Evolutionary conservation across 352 stramenopile species (phyloP).

Genomic region (Phytophthora pistaciae): DNA sequence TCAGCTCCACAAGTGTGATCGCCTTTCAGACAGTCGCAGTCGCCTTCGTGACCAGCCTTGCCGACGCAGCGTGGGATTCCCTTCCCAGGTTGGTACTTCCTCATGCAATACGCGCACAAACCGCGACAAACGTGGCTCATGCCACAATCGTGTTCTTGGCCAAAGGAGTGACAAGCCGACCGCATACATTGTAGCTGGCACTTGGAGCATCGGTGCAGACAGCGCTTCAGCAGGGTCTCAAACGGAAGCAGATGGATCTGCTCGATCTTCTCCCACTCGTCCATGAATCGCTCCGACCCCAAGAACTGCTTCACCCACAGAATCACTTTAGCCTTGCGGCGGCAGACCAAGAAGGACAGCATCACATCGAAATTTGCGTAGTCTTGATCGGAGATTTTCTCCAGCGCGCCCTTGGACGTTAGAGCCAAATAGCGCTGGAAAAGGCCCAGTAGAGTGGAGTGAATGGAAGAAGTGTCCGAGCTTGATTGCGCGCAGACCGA

Average conservation of each 20-base stretch:
- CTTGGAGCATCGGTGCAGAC: conserved; percentile 36
- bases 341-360: conserved; percentile 46
- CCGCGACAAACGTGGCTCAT: conserved; percentile 47
- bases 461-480: not conserved
- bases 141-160: conserved; percentile 49
- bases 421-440: conserved; percentile 39
- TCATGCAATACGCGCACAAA: conserved; percentile 46
- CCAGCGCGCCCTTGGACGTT: conserved; percentile 23
- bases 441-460: conserved; percentile 18
- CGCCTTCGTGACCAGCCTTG: conserved; percentile 45
- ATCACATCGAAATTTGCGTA: conserved; percentile 45
- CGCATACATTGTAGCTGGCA: conserved; percentile 54
- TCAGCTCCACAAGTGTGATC: conserved; percentile 46
- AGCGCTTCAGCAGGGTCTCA: conserved; percentile 39
- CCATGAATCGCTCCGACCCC: conserved; percentile 39
- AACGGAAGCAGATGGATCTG: conserved; percentile 33
- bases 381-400: conserved; percentile 33
- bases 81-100: conserved; percentile 18
- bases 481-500: conserved; percentile 8
- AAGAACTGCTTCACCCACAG: conserved; percentile 44
- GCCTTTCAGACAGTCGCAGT: conserved; percentile 47
- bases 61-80: conserved; percentile 35
- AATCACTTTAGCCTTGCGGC: conserved; percentile 42
- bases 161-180: conserved; percentile 37
- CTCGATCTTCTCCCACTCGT: conserved; percentile 45